Conservation (phyloP, 208 protist genomes). For the Spironucleus salmonicida region DNA sequence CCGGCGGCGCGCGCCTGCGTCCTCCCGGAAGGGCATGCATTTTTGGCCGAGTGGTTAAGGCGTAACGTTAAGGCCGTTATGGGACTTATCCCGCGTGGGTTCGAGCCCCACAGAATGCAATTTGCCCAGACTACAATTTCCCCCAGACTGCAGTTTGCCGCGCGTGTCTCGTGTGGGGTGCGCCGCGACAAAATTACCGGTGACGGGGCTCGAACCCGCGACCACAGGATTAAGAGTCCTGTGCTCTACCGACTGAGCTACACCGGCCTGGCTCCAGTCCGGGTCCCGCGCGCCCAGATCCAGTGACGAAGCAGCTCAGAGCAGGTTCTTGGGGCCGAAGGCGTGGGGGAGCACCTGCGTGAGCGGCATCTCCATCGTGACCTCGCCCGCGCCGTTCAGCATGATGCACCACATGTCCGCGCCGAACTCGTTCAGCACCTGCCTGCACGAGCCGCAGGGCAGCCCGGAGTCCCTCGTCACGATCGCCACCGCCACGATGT, state of each 20-base stretch:
- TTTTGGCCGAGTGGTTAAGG: constrained; percentile 29
- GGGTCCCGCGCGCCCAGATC: too few relatives aligned
- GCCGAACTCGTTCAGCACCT: constrained; percentile 35
- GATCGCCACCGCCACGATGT: constrained; percentile 45
- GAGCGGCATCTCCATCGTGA: background rate
- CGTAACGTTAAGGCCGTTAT: constrained; percentile 3
- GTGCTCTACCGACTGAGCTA: too few relatives aligned
- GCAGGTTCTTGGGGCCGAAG: constrained; percentile 32
- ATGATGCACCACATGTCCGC: constrained; percentile 14
- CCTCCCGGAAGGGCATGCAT: too few relatives aligned
- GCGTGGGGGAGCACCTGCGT: constrained; percentile 19
- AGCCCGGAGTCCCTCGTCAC: constrained; percentile 25
- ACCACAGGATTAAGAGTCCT: too few relatives aligned
- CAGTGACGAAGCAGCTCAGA: background rate
- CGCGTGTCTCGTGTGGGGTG: too few relatives aligned
- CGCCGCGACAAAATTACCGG: too few relatives aligned
- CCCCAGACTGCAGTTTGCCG: too few relatives aligned
- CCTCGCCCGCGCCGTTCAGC: background rate
- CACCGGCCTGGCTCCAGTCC: too few relatives aligned
- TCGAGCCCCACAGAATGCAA: constrained; percentile 24
- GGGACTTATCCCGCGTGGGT: constrained; percentile 17
- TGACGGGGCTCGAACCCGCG: too few relatives aligned
- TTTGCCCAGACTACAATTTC: too few relatives aligned
- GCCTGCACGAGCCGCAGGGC: constrained; percentile 31
- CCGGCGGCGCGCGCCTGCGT: too few relatives aligned